Evolutionary conservation across 139 green algal species (phyloP).

Genomic region (Closterium sp.): DNA sequence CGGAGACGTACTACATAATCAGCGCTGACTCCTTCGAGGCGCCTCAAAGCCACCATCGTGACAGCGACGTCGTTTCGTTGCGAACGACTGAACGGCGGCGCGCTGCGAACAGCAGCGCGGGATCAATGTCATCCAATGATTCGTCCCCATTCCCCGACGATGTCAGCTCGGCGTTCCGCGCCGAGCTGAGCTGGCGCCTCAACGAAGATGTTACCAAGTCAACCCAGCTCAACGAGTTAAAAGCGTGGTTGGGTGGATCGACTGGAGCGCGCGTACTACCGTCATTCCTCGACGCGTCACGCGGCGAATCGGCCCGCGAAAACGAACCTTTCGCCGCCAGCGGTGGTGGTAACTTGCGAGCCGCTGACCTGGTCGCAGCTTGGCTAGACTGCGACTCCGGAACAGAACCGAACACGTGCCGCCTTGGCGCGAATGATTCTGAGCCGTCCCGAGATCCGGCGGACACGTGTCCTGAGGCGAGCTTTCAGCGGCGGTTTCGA

Average conservation of each 20-base stretch:
- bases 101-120: too few species aligned
- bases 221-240: too few species aligned
- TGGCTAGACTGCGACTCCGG: background rate
- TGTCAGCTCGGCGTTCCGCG: background rate
- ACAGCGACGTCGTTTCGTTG: background rate
- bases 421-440: too few species aligned
- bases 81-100: too few species aligned
- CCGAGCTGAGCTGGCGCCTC: background rate
- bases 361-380: background rate
- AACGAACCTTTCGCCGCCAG: background rate
- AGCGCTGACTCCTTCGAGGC: background rate
- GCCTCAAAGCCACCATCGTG: background rate
- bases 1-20: background rate
- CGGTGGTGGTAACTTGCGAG: background rate
- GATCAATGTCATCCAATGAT: too few species aligned
- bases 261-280: too few species aligned
- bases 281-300: too few species aligned
- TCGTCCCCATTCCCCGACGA: background rate
- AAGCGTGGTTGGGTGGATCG: too few species aligned
- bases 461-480: too few species aligned
- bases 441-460: too few species aligned
- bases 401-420: background rate
- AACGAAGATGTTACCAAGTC: too few species aligned
- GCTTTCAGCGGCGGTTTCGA: too few species aligned
- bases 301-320: background rate